phyloP scores from a whole-genome alignment of 345 rosid species.

The Citrus hindsii region DNA sequence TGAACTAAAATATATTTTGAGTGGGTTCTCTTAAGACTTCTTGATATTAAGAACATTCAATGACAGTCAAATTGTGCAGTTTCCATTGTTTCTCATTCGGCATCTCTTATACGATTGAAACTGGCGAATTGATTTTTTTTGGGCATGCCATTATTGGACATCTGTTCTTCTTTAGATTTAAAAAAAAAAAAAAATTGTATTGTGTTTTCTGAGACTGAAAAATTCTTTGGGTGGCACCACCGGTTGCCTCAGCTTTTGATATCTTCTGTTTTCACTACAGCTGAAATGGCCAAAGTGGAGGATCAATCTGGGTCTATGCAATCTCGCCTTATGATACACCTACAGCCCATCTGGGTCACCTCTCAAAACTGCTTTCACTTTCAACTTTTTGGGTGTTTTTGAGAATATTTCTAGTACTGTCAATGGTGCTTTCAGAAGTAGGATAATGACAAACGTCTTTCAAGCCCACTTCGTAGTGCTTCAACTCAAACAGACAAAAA shows the following conservation, averaged over 20 bases:
- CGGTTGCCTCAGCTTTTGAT: background rate
- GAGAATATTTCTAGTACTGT: background rate
- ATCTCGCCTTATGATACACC: background rate
- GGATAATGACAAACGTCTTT: background rate
- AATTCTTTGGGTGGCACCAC: background rate
- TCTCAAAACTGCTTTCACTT: background rate
- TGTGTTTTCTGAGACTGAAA: background rate
- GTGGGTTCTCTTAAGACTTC: no score
- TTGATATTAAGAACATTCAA: background rate
- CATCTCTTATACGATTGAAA: background rate
- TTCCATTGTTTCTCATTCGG: no score
- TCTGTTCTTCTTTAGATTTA: no score
- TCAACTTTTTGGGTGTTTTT: background rate
- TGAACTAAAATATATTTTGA: no score
- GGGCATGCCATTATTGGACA: background rate
- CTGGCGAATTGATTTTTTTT: background rate
- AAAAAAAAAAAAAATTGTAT: no score
- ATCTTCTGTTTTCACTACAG: background rate
- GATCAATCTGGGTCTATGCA: background rate
- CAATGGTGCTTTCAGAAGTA: background rate
- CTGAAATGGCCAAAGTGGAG: background rate
- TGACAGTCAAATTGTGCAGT: no score
- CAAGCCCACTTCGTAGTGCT: background rate
- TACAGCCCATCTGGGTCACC: background rate
- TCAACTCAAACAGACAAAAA: background rate